Conservation (phyloP, 495 filamentous ascomycete genomes). For the Neurospora africana region DNA sequence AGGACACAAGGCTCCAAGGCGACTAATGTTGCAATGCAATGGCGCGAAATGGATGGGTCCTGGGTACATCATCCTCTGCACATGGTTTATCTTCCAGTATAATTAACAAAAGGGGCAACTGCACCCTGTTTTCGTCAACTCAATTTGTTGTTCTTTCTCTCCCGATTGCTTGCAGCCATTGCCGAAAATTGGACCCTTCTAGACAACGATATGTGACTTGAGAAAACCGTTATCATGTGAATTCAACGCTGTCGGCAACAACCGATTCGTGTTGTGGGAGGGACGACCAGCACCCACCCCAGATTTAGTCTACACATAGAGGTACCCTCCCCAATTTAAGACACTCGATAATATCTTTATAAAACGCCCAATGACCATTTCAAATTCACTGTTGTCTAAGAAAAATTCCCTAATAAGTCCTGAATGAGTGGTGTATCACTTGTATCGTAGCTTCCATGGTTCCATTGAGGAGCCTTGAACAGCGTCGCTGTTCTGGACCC, state of each 20-base stretch:
- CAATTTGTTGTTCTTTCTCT: no score
- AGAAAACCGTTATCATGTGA: not conserved
- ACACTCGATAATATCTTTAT: not conserved
- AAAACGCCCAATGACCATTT: not conserved
- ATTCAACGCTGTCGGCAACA: no score
- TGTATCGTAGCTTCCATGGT: not conserved
- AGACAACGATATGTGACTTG: no score
- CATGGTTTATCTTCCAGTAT: no score
- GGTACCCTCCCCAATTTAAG: not conserved
- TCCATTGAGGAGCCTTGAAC: not conserved
- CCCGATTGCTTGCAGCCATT: no score
- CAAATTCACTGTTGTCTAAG: not conserved
- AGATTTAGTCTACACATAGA: not conserved
- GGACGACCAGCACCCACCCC: not conserved
- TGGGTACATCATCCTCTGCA: no score
- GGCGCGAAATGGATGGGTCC: not conserved
- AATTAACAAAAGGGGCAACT: no score
- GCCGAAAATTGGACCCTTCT: no score
- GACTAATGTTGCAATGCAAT: no score
- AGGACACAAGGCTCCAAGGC: not conserved
- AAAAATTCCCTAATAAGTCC: fast-evolving
- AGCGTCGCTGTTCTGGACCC: no score
- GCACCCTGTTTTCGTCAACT: no score
- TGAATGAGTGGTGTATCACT: not conserved
- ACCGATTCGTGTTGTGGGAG: no score